Evolutionary conservation across 495 filamentous ascomycete species (phyloP), one percentile per base, ranked within the genome.

Genomic region (Hyaloscypha bicolor): DNA sequence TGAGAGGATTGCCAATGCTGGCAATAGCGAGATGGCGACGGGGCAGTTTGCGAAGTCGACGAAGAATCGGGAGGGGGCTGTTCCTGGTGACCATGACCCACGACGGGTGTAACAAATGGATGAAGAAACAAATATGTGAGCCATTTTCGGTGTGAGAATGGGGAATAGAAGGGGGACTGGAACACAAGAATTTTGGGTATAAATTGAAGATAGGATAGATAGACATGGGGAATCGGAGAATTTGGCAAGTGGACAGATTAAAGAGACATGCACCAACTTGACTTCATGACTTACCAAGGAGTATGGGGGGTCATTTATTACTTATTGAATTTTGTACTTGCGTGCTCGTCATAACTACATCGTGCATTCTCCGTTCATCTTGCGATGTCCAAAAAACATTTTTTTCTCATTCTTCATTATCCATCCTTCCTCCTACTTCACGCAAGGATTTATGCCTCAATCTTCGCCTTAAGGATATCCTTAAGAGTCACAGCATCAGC

Each of bases 401-500:
- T 37, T 29, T 56, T 30, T 56, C 21, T 32, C 58, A 21, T 42
- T 35, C 32, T 37, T 37, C 29, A 9, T 37, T 4, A 2, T 4
- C 32, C 58, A 35, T 61, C 31, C 25, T 9, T 48, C 42, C 42
- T 48, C 42, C 42, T 1, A 3, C 42, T 48, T 48, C 11, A 4
- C 16, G 16, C 42, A 16, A 14, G 11, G 1, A 48, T 19, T 48
- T 72, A 72, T 48, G 69, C 65, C 63, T 71, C 55, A 35, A 98
- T 86, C 90, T 97, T 97, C 77, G 87, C 78, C 86, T 88, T 87
- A 76, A 99, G 86, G 72, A 96, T 93, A 64, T 87, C 87, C 89
- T 97, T 98, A 67, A 99, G 90, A 61, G 92, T 94, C 67, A 92
- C 85, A 60, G 95, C 94, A 78, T 98, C 95, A 66, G 94, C 96